Base-by-base conservation (phyloP, 805 yeast species). In the Pichia occidentalis region DNA sequence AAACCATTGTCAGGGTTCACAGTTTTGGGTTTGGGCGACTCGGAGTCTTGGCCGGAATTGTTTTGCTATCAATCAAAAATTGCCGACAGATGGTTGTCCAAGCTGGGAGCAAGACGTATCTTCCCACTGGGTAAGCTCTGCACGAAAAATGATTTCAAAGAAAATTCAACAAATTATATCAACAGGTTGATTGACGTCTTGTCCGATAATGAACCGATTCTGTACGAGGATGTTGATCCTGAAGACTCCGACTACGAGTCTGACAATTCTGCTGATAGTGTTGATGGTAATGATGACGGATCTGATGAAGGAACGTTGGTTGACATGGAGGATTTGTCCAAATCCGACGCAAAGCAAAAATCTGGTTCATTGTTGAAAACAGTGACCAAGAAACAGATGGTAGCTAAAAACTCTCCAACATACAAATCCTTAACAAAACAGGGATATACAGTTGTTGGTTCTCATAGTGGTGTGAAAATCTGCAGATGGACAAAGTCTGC, bases 401-500 rank as follows among this genome's bases (percentile, higher is more conserved):
- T 87, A 31, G 85, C 95, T 4, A 73, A 80, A 48, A 79, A 82
- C 47, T 84, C 95, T 1, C 96, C 95, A 20, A 87, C 97, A 1
- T 87, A 67, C 59, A 84, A 83, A 45, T 79, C 92, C 7, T 67
- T 87, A 37, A 88, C 96, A 0, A 87, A 87, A 52, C 97, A 87
- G 61, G 97, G 97, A 1, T 87, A 87, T 51, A 83, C 94, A 0
- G 77, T 87, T 45, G 95, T 87, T 28, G 97, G 97, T 4, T 78
- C 94, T 0, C 97, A 87, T 52, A 85, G 95, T 0, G 97, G 97
- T 24, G 97, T 87, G 32, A 87, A 87, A 56, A 85, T 88, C 21
- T 87, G 97, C 54, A 75, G 97, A 52, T 87, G 97, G 97, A 88
- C 97, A 0, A 88, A 88, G 54, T 82, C 92, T 41, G 97, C 96